Evolutionary conservation across 225 moss, liverwort and hornwort genomes (phyloP).

Genomic region (Bryum argenteum): DNA sequence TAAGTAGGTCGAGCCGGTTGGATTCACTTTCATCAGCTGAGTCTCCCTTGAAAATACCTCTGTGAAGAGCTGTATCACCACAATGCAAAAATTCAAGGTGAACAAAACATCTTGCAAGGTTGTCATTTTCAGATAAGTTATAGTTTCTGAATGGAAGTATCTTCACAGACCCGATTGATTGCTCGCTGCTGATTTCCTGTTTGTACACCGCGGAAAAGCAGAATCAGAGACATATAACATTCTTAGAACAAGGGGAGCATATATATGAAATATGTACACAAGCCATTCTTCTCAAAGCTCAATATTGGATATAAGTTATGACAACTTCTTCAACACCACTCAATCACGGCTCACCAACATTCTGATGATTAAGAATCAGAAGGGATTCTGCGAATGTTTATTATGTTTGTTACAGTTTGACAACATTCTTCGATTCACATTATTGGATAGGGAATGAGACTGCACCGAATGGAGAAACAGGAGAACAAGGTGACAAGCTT

Average conservation of each 20-base stretch:
- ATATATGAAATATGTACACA: too few species aligned
- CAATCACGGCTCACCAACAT: not conserved
- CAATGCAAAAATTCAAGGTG: not conserved
- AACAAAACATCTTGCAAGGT: not conserved
- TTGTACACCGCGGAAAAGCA: conserved; percentile 1
- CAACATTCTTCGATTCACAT: not conserved
- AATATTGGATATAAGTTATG: not conserved
- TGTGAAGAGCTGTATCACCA: conserved; percentile 62
- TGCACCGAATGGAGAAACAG: conserved; percentile 55
- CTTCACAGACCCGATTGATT: conserved; percentile 49
- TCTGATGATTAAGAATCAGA: not conserved
- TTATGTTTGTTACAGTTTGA: not conserved
- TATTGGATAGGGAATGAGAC: not conserved
- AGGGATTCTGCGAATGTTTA: too few species aligned
- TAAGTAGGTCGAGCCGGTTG: conserved; percentile 77
- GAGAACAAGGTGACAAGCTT: conserved; percentile 71
- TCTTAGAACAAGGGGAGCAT: not conserved
- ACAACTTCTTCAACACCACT: conserved; percentile 5
- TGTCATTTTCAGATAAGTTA: not conserved
- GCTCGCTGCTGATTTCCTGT: conserved; percentile 55
- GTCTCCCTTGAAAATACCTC: conserved; percentile 78
- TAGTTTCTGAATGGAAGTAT: not conserved
- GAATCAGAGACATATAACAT: conserved; percentile 6
- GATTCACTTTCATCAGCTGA: conserved; percentile 83
- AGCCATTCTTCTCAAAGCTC: too few species aligned